phyloP scores from a whole-genome alignment of 805 yeast species.

The Suhomyces kilbournensis region DNA sequence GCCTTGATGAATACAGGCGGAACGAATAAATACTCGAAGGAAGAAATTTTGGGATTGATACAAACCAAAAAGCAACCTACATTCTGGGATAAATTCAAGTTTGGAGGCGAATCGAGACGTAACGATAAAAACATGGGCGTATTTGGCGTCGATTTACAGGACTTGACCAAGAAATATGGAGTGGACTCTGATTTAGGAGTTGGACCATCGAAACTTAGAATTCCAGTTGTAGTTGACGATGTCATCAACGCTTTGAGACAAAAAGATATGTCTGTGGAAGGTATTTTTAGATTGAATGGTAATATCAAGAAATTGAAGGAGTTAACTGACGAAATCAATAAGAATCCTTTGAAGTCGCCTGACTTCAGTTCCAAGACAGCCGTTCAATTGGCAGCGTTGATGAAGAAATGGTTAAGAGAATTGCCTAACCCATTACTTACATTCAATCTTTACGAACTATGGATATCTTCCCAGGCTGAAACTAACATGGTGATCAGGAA shows the following conservation, averaged over 20 bases:
- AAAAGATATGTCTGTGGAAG: slow-evolving; percentile 93
- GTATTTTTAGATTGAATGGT: slow-evolving; percentile 94
- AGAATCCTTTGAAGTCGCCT: slow-evolving; percentile 67
- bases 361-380: slow-evolving; percentile 74
- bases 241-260: slow-evolving; percentile 77
- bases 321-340: slow-evolving; percentile 69
- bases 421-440: slow-evolving; percentile 90
- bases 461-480: slow-evolving; percentile 66
- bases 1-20: slow-evolving; percentile 39
- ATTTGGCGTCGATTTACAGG: slow-evolving; percentile 75
- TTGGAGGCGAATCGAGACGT: slow-evolving; percentile 26
- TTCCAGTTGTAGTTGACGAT: slow-evolving; percentile 88
- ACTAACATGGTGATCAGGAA: slow-evolving; percentile 45
- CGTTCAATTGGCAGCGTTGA: slow-evolving; percentile 86
- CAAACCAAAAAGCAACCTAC: slow-evolving; percentile 42
- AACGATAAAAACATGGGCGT: slow-evolving; percentile 40
- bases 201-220: slow-evolving; percentile 73
- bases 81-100: slow-evolving; percentile 54
- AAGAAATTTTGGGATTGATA: slow-evolving; percentile 39
- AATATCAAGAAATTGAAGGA: slow-evolving; percentile 80
- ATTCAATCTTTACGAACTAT: slow-evolving; percentile 66
- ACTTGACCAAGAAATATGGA: slow-evolving; percentile 68
- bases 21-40: slow-evolving; percentile 20
- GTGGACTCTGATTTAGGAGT: slow-evolving; percentile 81
- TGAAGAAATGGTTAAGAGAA: slow-evolving; percentile 89